Percentiles rank a stretch among this genome's conserved stretches.
Conservation (phyloP, 805 yeast genomes). For the Kurtzmaniella fragi region DNA sequence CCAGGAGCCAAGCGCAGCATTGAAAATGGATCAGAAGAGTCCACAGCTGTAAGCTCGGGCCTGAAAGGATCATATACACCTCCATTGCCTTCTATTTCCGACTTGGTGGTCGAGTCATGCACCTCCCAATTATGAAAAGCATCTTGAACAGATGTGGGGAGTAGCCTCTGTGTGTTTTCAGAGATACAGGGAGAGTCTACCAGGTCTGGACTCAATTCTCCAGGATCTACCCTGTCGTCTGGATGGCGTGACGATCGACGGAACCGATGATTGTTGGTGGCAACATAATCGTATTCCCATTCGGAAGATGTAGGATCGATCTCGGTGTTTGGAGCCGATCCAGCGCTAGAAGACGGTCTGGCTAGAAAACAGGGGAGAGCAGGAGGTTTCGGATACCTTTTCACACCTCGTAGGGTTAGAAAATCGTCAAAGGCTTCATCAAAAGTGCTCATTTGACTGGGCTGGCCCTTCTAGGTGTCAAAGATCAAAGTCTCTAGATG, state of each 20-base stretch:
- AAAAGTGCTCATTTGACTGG: too few relatives aligned
- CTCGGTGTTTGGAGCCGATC: too few relatives aligned
- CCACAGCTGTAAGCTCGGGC: conserved; percentile 7
- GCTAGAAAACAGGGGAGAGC: too few relatives aligned
- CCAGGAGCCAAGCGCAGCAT: conserved; percentile 29
- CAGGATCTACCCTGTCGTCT: background rate
- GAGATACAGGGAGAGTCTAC: too few relatives aligned
- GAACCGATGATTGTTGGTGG: background rate
- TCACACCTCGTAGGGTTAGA: too few relatives aligned
- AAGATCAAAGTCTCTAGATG: too few relatives aligned
- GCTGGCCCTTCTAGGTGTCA: too few relatives aligned
- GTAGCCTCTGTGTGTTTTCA: background rate
- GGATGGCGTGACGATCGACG: conserved; percentile 1
- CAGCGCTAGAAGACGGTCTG: too few relatives aligned
- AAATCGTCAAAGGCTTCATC: too few relatives aligned
- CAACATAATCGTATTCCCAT: background rate
- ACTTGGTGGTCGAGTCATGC: conserved; percentile 1
- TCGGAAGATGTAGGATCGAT: too few relatives aligned
- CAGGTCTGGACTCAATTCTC: background rate
- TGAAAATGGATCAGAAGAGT: conserved; percentile 11
- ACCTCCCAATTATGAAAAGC: conserved; percentile 6
- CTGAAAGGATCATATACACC: conserved; percentile 10
- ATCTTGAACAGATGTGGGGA: background rate
- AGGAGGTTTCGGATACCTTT: too few relatives aligned
- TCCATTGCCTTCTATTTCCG: conserved; percentile 6